Evolutionary conservation across 1,284 basidiomycete species (phyloP), one percentile per base, ranked within the genome.

Genomic region (Neolentinus lepideus): DNA sequence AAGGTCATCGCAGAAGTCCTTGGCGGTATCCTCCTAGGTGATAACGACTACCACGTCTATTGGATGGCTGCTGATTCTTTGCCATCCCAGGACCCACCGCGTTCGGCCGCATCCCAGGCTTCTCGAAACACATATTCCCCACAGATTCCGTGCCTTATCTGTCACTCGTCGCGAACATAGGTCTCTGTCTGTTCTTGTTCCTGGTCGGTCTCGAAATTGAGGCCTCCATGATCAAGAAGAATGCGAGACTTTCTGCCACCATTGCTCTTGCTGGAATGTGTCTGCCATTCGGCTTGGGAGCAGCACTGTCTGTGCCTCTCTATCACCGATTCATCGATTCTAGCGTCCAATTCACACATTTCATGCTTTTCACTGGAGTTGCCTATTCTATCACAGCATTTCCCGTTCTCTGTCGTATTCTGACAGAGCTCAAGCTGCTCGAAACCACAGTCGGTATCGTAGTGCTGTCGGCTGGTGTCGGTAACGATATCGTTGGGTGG

Each of bases 301-400:
- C 90, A 0, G 94, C 83, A 0, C 77, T 97, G 12, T 81, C 93
- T 0, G 79, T 87, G 2, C 86, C 91, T 1, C 67, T 98, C 31
- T 98, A 96, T 74, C 73, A 87, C 54, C 66, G 80, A 2, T 96
- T 95, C 70, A 87, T 96, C 64, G 78, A 85, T 61, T 64, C 69
- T 0, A 73, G 69, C 47, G 81, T 88, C 56, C 73, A 84, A 46
- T 77, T 91, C 68, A 87, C 91, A 1, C 81, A 97, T 67, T 98
- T 98, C 70, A 83, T 98, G 78, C 84, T 99, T 45, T 98, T 98
- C 70, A 85, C 92, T 43, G 92, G 93, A 51, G 92, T 96, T 16
- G 88, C 94, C 0, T 93, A 87, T 72, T 88, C 89, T 2, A 98
- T 98, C 69, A 98, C 94, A 0, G 94, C 94, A 0, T 96, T 96